These are phyloP conservation scores for Dictyostelium firmibasis DNA, from an alignment of 78 protist species.

Conservation along the genomic window DNA sequence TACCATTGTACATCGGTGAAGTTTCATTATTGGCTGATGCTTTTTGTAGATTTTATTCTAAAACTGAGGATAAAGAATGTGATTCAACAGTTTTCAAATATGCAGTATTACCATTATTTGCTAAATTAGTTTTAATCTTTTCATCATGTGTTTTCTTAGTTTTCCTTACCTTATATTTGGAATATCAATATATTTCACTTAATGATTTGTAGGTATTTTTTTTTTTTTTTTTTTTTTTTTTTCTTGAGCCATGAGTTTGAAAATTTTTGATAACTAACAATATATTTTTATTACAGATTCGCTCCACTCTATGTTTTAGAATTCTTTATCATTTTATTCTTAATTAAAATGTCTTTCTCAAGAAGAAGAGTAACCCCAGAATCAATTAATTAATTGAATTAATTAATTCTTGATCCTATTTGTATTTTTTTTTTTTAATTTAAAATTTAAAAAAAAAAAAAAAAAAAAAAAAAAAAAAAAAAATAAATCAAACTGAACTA, in stretches of 20 bases:
- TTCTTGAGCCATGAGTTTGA: too few species aligned
- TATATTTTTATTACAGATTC: neutral
- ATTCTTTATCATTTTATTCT: neutral
- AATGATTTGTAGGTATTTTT: neutral
- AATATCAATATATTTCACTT: neutral
- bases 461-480: neutral
- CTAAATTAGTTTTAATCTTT: neutral
- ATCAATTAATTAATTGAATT: neutral
- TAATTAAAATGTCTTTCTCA: neutral
- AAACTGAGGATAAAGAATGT: neutral
- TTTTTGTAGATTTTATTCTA: neutral
- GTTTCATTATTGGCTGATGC: neutral
- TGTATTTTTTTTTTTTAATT: too few species aligned
- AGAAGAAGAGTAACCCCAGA: neutral
- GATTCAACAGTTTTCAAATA: neutral
- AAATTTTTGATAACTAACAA: neutral
- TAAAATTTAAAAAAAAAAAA: neutral
- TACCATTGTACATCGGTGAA: slow-evolving; percentile 15
- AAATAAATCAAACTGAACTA: neutral
- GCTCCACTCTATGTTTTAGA: neutral
- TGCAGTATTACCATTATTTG: neutral
- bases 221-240: neutral
- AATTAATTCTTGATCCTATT: neutral
- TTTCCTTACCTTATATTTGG: slow-evolving; percentile 12
- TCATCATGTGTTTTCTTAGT: neutral